These are phyloP conservation scores for Paraphoma chrysanthemicola DNA, from an alignment of 2,329 filamentous ascomycete genomes.

Conservation along the genomic window DNA sequence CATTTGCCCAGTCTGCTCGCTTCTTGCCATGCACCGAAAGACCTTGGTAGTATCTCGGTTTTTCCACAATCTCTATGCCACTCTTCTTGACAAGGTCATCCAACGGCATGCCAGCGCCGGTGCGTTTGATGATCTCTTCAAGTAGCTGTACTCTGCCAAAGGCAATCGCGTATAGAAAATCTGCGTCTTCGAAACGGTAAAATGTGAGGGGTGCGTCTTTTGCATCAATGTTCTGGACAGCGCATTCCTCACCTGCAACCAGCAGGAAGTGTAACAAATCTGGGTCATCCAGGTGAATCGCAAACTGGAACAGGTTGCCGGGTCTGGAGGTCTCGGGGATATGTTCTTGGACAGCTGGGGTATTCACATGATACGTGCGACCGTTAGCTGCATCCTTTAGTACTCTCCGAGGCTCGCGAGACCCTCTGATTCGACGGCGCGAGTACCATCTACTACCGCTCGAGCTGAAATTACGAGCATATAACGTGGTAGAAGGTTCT, in stretches of 20 bases:
- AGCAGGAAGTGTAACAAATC: slow-evolving; percentile 25
- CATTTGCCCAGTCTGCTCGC: slow-evolving; percentile 70
- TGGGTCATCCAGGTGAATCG: slow-evolving; percentile 33
- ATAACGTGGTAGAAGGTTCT: not conserved
- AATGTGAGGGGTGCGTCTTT: slow-evolving; percentile 24
- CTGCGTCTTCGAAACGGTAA: slow-evolving; percentile 19
- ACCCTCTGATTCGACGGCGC: not conserved
- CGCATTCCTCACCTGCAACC: slow-evolving; percentile 19
- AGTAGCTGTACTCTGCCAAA: slow-evolving; percentile 64
- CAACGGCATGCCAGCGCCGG: slow-evolving; percentile 73
- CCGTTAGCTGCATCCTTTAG: slow-evolving; percentile 12
- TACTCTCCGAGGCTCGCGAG: slow-evolving; percentile 5
- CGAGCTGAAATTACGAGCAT: not conserved
- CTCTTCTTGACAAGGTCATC: slow-evolving; percentile 70
- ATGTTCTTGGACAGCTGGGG: not conserved
- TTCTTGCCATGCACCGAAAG: slow-evolving; percentile 71
- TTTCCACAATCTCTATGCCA: slow-evolving; percentile 68
- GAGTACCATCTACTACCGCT: not conserved
- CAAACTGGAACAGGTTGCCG: slow-evolving; percentile 37
- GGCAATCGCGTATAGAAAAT: slow-evolving; percentile 48
- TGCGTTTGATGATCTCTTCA: slow-evolving; percentile 68
- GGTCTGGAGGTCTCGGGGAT: slow-evolving; percentile 7
- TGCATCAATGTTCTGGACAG: slow-evolving; percentile 1
- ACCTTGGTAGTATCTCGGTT: slow-evolving; percentile 78
- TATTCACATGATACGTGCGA: slow-evolving; percentile 1